Conservation (phyloP, 2,329 filamentous ascomycete species). For the Lasiodiplodia gonubiensis region DNA sequence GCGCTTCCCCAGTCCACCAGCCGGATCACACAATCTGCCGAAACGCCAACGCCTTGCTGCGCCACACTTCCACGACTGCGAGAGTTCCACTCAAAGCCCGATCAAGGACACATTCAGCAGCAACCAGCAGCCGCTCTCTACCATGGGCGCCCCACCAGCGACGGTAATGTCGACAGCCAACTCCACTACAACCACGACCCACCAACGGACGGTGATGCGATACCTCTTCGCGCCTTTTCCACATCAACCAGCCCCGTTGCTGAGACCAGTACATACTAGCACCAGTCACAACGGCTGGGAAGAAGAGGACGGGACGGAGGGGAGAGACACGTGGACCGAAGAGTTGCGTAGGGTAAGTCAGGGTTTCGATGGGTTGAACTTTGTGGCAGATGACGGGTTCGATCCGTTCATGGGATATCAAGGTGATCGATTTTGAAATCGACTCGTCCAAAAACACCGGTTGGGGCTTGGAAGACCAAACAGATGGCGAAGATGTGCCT, state of each 20-base stretch:
- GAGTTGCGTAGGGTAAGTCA: slow-evolving; percentile 30
- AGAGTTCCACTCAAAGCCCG: not conserved
- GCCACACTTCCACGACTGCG: slow-evolving; percentile 26
- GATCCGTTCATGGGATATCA: slow-evolving; percentile 36
- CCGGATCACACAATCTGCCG: slow-evolving; percentile 30
- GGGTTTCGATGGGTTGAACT: slow-evolving; percentile 35
- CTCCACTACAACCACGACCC: not conserved
- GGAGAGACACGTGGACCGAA: slow-evolving; percentile 30
- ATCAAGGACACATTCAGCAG: not conserved
- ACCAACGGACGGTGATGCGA: slow-evolving; percentile 20
- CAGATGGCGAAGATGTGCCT: not conserved
- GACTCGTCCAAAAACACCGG: not conserved
- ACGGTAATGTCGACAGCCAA: not conserved
- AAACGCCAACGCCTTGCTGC: slow-evolving; percentile 32
- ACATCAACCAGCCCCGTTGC: slow-evolving; percentile 34
- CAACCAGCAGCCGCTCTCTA: not conserved
- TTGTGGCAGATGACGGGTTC: slow-evolving; percentile 34
- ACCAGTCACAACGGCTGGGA: slow-evolving; percentile 24
- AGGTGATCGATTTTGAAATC: slow-evolving; percentile 7
- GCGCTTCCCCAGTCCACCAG: not conserved
- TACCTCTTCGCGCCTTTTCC: slow-evolving; percentile 35
- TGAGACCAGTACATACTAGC: slow-evolving; percentile 34
- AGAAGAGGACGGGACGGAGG: not conserved
- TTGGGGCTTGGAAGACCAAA: not conserved
- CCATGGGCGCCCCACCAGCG: slow-evolving; percentile 16